A percentile compares a stretch with the other conserved stretches of the same genome.
Conservation (phyloP, 805 yeast genomes). For the Pichia cabralensis region DNA sequence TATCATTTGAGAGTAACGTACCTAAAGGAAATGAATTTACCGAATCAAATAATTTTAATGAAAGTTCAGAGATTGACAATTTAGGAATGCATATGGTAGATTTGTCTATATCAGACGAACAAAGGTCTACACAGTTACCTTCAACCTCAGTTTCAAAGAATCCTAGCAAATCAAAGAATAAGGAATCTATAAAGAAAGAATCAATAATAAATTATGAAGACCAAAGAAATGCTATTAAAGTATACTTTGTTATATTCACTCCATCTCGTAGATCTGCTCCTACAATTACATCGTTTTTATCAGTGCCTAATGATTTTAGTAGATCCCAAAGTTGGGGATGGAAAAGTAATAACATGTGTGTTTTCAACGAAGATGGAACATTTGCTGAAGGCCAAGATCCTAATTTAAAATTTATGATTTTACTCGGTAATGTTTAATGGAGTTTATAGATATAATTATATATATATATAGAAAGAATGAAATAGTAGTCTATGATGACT, state of each 20-base stretch:
- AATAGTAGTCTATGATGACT: no score
- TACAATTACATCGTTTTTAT: slow-evolving; percentile 41
- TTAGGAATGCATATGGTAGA: slow-evolving; percentile 14
- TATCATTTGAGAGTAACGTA: no score
- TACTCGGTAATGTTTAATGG: slow-evolving; percentile 34
- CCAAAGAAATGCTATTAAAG: slow-evolving; percentile 33
- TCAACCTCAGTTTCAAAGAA: background rate
- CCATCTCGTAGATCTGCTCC: slow-evolving; percentile 39
- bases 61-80: slow-evolving; percentile 13
- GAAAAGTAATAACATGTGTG: slow-evolving; percentile 46
- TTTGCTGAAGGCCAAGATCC: slow-evolving; percentile 35
- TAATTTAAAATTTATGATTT: slow-evolving; percentile 39
- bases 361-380: slow-evolving; percentile 39
- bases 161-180: background rate
- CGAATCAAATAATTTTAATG: no score
- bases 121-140: background rate
- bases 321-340: slow-evolving; percentile 54
- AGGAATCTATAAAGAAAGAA: background rate
- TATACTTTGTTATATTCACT: slow-evolving; percentile 44
- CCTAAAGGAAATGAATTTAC: no score
- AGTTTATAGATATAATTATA: background rate
- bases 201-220: slow-evolving; percentile 30
- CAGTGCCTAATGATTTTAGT: slow-evolving; percentile 44
- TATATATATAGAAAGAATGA: background rate
- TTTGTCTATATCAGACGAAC: slow-evolving; percentile 13